Base-by-base conservation (phyloP, 2,329 filamentous ascomycete genomes). In the Lasiodiplodia theobromae region DNA sequence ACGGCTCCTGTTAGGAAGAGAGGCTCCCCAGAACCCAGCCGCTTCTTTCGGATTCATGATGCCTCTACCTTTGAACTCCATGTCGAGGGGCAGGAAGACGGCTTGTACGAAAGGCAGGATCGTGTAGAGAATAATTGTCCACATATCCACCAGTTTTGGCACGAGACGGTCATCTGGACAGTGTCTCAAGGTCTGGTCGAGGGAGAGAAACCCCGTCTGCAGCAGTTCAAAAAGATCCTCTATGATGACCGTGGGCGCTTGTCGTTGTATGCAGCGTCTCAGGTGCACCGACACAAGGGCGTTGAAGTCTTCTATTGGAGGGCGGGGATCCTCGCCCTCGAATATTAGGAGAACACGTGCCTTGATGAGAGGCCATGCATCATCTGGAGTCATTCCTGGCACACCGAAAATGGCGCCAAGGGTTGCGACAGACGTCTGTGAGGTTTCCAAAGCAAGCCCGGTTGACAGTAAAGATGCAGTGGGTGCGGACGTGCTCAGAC, bases 81-180 rank as follows among this genome's bases (percentile, higher is more conserved):
- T 87, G 75, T 99, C 96, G 1, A 99, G 83, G 0, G 94, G 96
- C 1, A 99, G 83, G 76, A 99, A 97, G 0, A 97, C 94, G 1
- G 95, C 94, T 82, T 98, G 95, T 74, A 99, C 90, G 76, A 97
- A 98, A 0, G 96, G 96, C 5, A 98, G 82, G 47, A 98, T 92
- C 7, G 88, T 92, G 2, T 93, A 95, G 75, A 97, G 97, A 0
- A 96, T 94, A 57, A 96, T 90, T 69, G 96, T 88, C 96, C 96
- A 99, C 76, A 97, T 89, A 77, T 97, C 93, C 2, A 97, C 95
- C 0, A 99, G 85, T 68, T 93, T 89, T 0, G 93, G 92, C 25
- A 98, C 93, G n/a, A 98, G 87, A 40, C 91, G 88, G 70, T 97
- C 94, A 75, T 98, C 95, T 0, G 93, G 86, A 0, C 93, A 89